Evolutionary conservation across 2,329 filamentous ascomycete genomes (phyloP).

Genomic region (Botryotinia convoluta): DNA sequence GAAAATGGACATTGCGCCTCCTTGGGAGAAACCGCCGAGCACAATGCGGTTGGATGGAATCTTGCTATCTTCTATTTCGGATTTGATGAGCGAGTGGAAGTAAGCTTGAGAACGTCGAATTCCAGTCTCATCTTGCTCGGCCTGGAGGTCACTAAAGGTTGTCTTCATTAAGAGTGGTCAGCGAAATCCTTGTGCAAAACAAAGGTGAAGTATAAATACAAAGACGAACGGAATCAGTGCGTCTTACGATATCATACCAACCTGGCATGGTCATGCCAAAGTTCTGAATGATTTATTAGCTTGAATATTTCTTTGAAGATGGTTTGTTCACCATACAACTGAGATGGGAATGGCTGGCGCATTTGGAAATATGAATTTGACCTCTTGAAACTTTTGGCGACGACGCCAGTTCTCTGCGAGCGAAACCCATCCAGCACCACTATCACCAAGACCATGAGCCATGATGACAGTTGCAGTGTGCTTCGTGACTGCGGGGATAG

Average conservation of each 20-base stretch:
- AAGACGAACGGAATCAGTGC: constrained; percentile 31
- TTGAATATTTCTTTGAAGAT: background rate
- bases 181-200: background rate
- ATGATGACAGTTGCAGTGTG: constrained; percentile 97
- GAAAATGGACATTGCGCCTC: constrained; percentile 82
- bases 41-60: constrained; percentile 82
- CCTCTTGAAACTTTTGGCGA: constrained; percentile 76
- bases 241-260: constrained; percentile 76
- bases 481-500: constrained; percentile 74
- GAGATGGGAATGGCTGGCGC: constrained; percentile 85
- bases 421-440: constrained; percentile 72
- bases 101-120: constrained; percentile 71
- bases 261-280: constrained; percentile 78
- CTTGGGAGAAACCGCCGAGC: constrained; percentile 81
- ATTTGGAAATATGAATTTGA: constrained; percentile 92
- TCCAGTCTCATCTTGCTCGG: constrained; percentile 65
- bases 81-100: constrained; percentile 75
- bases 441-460: constrained; percentile 87
- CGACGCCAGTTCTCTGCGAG: constrained; percentile 86
- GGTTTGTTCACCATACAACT: constrained; percentile 47
- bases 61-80: constrained; percentile 70
- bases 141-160: constrained; percentile 45
- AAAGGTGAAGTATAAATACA: background rate
- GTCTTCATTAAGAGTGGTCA: constrained; percentile 36
- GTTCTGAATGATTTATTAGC: constrained; percentile 51